Base-by-base conservation (phyloP, 768 basidiomycete genomes). In the Crassisporium funariophilum region DNA sequence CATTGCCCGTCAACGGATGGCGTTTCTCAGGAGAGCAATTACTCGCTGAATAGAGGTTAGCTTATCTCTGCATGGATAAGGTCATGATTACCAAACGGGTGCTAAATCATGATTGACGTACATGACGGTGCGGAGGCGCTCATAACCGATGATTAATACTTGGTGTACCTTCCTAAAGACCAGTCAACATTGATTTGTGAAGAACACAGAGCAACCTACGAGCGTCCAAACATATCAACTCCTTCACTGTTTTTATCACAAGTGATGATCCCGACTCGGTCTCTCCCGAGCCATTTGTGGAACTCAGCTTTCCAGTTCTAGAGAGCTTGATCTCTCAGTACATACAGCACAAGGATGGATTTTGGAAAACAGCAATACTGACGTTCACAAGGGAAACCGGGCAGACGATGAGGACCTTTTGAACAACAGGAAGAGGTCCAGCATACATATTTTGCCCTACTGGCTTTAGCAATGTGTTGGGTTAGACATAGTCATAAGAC, bases 281-380 rank as follows among this genome's bases (percentile, higher is more conserved):
- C 79, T 48, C 72, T 64, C 11, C 76, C 85, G 22, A 71, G 83
- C 95, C 97, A 99, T 71, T 98, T 98, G 56, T 86, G 78, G 61
- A 99, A 93, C 64, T 99, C 97, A 33, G 83, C 84, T 62, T 83
- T 87, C 97, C 97, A 99, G 61, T 98, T 98, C 86, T 95, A 34
- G 12, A 23, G 21, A 5, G 24, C 21, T 35, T 27, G 35, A 49
- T 50, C n/a, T n/a, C n/a, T n/a, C n/a, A n/a, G n/a, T n/a, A n/a
- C n/a, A n/a, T n/a, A n/a, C n/a, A n/a, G n/a, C n/a, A n/a, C n/a
- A n/a, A 24, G 49, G 35, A 44, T 13, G 31, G 31, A 34, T 20
- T 22, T 35, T 12, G n/a, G 13, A 21, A 37, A 17, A 37, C 37
- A 16, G 5, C 27, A 12, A 12, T 4, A 61, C 79, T 52, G 57